These are phyloP conservation scores for Neocucurbitaria cava DNA, from an alignment of 2,329 filamentous ascomycete species.

Conservation along the genomic window DNA sequence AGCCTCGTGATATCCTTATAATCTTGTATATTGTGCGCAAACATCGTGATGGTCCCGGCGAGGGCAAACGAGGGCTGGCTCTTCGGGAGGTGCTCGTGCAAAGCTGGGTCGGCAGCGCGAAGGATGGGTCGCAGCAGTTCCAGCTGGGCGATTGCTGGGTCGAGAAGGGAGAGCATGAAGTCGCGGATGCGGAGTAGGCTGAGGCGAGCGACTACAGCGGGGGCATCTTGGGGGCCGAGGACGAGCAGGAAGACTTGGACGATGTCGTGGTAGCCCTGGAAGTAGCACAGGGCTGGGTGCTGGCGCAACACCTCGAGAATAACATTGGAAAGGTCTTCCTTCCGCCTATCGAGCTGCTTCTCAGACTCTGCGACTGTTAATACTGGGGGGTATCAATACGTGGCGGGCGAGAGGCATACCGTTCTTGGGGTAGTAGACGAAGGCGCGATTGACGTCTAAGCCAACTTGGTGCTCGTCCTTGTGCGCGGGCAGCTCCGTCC, in stretches of 20 bases:
- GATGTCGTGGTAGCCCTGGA: conserved; percentile 98
- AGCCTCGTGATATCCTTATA: conserved; percentile 88
- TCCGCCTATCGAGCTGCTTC: conserved; percentile 72
- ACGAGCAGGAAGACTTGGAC: conserved; percentile 94
- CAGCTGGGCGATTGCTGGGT: conserved; percentile 84
- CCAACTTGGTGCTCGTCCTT: conserved; percentile 88
- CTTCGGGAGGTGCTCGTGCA: conserved; percentile 77
- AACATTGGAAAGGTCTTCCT: conserved; percentile 77
- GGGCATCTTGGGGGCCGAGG: conserved; percentile 68
- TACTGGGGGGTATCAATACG: background rate
- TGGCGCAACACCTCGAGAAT: conserved; percentile 82
- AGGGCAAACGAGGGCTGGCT: conserved; percentile 92
- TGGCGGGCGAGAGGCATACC: conserved; percentile 60
- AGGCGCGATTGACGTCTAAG: conserved; percentile 93
- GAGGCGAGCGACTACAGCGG: conserved; percentile 75
- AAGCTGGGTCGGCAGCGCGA: conserved; percentile 70
- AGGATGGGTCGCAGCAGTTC: conserved; percentile 85
- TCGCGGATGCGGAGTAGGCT: conserved; percentile 91
- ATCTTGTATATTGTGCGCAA: conserved; percentile 92
- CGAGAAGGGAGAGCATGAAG: conserved; percentile 92
- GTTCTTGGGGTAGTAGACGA: conserved; percentile 86
- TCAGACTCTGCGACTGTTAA: conserved; percentile 68
- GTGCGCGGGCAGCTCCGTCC: conserved; percentile 75
- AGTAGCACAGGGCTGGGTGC: conserved; percentile 88
- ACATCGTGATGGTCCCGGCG: conserved; percentile 92